A percentile compares a stretch with the other conserved stretches of the same genome.
These are phyloP conservation scores for Kwoniella mangroviensis DNA, from an alignment of 768 basidiomycete genomes.

Conservation along the genomic window DNA sequence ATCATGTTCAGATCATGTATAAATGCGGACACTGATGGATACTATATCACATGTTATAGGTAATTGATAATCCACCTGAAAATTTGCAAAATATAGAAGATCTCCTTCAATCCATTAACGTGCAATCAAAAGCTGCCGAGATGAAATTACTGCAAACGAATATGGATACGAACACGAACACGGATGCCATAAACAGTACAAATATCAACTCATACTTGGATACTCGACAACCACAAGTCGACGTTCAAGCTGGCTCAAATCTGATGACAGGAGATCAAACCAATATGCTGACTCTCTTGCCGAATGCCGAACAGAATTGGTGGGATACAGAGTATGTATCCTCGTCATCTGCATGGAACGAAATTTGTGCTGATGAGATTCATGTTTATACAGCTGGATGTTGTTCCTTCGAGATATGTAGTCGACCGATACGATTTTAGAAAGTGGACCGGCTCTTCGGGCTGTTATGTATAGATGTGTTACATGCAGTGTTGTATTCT, in stretches of 20 bases:
- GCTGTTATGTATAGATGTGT: too few relatives aligned
- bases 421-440: background rate
- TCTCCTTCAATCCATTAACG: constrained; percentile 2
- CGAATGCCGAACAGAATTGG: constrained; percentile 6
- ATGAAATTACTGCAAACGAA: background rate
- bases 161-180: background rate
- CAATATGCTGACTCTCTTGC: background rate
- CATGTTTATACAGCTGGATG: background rate
- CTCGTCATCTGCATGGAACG: too few relatives aligned
- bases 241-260: background rate
- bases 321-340: constrained; percentile 3
- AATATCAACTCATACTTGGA: background rate
- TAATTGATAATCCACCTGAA: constrained; percentile 15
- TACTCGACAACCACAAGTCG: background rate
- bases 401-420: constrained; percentile 7
- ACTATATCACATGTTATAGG: background rate
- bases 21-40: background rate
- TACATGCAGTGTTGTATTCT: too few relatives aligned
- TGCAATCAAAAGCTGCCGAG: background rate
- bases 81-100: constrained; percentile 13
- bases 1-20: background rate
- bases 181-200: background rate
- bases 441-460: too few relatives aligned
- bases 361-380: background rate
- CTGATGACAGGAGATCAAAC: background rate